phyloP scores from a whole-genome alignment of 495 filamentous ascomycete genomes.

The Neurospora africana region DNA sequence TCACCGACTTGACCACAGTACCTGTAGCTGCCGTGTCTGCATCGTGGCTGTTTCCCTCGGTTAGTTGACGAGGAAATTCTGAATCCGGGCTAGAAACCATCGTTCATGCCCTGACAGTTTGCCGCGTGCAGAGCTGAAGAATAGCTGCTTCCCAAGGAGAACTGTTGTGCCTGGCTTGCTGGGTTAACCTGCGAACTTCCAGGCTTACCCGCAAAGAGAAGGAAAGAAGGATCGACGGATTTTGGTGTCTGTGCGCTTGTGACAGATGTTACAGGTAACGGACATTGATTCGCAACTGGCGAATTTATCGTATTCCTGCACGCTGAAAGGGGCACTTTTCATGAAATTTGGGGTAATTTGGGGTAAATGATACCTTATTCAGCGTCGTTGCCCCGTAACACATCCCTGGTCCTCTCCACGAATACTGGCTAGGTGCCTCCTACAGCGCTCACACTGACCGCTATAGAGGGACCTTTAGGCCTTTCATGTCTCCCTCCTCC shows the following conservation, averaged over 20 bases:
- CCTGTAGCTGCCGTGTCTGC: too few species aligned
- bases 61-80: too few species aligned
- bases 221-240: background rate
- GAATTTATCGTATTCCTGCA: background rate
- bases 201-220: background rate
- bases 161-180: background rate
- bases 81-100: too few species aligned
- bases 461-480: background rate
- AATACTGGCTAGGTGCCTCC: background rate
- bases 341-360: background rate
- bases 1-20: too few species aligned
- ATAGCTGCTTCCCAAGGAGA: background rate
- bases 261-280: background rate
- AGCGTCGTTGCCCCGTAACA: background rate
- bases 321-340: background rate
- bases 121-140: too few species aligned
- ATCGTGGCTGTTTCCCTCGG: too few species aligned
- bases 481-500: background rate
- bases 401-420: background rate
- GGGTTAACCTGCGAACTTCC: background rate
- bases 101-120: too few species aligned
- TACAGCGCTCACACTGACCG: background rate
- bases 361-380: background rate
- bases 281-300: background rate
- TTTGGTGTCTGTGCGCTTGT: background rate